Evolutionary conservation across 352 stramenopile genomes (phyloP).

Genomic region (Achlya hypogyna): DNA sequence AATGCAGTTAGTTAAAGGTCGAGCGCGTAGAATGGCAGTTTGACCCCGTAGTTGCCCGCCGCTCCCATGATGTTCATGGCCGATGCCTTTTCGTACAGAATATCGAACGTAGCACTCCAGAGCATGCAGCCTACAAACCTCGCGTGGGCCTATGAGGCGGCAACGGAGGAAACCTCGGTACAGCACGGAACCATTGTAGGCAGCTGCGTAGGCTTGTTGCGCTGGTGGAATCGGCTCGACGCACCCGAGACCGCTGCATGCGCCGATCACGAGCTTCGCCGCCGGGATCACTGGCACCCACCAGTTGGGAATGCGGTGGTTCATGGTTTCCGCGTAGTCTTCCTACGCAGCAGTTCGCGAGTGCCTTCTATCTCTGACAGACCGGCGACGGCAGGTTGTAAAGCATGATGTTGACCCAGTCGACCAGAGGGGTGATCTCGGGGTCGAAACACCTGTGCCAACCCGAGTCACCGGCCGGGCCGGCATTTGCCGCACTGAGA

Average conservation of each 20-base stretch:
- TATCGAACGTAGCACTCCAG: slow-evolving; percentile 16
- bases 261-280: slow-evolving; percentile 5
- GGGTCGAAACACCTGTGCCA: slow-evolving; percentile 47
- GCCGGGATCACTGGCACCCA: background rate
- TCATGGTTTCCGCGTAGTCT: slow-evolving; percentile 5
- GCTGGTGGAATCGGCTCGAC: background rate
- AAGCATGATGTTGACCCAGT: slow-evolving; percentile 80
- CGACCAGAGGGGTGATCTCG: slow-evolving; percentile 38
- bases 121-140: slow-evolving; percentile 1
- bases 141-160: no score
- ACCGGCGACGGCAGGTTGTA: slow-evolving; percentile 37
- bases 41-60: slow-evolving; percentile 16
- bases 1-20: background rate
- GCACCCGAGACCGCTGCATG: slow-evolving; percentile 9
- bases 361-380: background rate
- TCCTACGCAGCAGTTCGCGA: background rate
- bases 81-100: slow-evolving; percentile 13
- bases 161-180: background rate
- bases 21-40: slow-evolving; percentile 6
- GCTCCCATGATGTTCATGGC: slow-evolving; percentile 1
- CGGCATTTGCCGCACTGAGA: background rate
- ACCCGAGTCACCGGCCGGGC: background rate
- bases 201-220: background rate
- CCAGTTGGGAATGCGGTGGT: background rate
- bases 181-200: background rate